phyloP scores from a whole-genome alignment of 352 stramenopile genomes.

The Saprolegnia diclina region DNA sequence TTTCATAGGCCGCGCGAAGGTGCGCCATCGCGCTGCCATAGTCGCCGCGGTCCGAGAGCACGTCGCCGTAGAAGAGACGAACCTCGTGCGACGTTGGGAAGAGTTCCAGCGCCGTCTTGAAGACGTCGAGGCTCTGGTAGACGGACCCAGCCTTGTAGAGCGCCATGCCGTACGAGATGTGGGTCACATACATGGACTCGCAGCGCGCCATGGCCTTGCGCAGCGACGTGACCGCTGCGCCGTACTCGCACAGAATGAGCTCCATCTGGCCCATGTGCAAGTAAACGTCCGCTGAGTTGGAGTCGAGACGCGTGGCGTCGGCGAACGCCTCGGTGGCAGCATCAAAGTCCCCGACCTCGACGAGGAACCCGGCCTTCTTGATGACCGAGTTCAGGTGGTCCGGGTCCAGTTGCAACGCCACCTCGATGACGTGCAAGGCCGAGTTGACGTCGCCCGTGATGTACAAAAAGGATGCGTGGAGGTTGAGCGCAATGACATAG shows the following conservation, averaged over 20 bases:
- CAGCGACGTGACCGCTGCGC: slow-evolving; percentile 59
- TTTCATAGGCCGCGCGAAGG: slow-evolving; percentile 50
- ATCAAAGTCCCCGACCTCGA: slow-evolving; percentile 63
- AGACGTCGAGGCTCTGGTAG: slow-evolving; percentile 79
- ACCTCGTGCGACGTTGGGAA: slow-evolving; percentile 73
- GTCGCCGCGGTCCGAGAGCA: slow-evolving; percentile 74
- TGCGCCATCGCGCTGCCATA: slow-evolving; percentile 77
- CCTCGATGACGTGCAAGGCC: slow-evolving; percentile 54
- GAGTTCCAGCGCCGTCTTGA: slow-evolving; percentile 50
- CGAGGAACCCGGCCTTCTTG: slow-evolving; percentile 78
- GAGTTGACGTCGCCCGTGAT: slow-evolving; percentile 68
- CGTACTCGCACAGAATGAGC: slow-evolving; percentile 71
- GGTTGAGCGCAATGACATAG: slow-evolving; percentile 44
- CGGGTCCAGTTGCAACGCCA: slow-evolving; percentile 50
- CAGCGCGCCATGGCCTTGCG: slow-evolving; percentile 68
- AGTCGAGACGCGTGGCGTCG: slow-evolving; percentile 56
- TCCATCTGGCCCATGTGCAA: slow-evolving; percentile 78
- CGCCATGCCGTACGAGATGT: slow-evolving; percentile 81
- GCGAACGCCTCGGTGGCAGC: slow-evolving; percentile 57
- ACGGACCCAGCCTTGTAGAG: slow-evolving; percentile 80
- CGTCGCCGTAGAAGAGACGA: slow-evolving; percentile 76
- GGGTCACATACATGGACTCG: slow-evolving; percentile 61
- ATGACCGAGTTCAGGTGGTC: slow-evolving; percentile 29
- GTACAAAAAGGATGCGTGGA: slow-evolving; percentile 78
- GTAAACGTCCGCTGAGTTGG: slow-evolving; percentile 72